Evolutionary conservation across 768 basidiomycete genomes (phyloP).

Genomic region (Lactarius quietus): DNA sequence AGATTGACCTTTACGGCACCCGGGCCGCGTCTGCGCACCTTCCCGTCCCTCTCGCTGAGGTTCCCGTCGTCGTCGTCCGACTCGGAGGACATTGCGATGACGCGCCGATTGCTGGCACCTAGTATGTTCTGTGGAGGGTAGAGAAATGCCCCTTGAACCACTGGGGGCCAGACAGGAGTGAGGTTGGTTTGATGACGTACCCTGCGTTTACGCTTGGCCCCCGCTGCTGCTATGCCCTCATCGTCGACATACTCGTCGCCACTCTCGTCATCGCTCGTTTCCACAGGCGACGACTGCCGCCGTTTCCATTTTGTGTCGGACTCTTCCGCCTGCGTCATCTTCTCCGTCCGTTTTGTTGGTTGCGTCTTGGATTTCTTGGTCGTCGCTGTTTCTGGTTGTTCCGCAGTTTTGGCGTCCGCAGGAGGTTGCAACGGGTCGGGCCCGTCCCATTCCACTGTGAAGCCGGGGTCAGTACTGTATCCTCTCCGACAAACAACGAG

Average conservation of each 20-base stretch:
- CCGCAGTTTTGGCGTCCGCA: slow-evolving; percentile 23
- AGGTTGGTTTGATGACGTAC: slow-evolving; percentile 36
- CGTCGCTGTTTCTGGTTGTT: slow-evolving; percentile 28
- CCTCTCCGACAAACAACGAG: slow-evolving; percentile 4
- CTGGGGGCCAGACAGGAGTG: too few species aligned
- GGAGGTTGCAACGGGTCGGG: slow-evolving; percentile 48
- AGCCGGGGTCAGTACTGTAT: slow-evolving; percentile 20
- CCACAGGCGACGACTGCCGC: slow-evolving; percentile 19
- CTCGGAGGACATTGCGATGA: slow-evolving; percentile 5
- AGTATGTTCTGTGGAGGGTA: not conserved
- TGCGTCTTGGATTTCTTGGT: slow-evolving; percentile 22
- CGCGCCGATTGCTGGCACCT: slow-evolving; percentile 5
- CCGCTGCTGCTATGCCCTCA: slow-evolving; percentile 38
- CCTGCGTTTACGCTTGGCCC: slow-evolving; percentile 38
- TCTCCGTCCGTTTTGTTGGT: slow-evolving; percentile 27
- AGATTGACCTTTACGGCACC: slow-evolving; percentile 12
- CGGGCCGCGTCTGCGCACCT: slow-evolving; percentile 19
- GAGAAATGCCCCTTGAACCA: not conserved
- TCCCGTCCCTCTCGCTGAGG: not conserved
- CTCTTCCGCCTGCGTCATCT: slow-evolving; percentile 39
- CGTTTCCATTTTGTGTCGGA: slow-evolving; percentile 41
- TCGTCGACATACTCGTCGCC: slow-evolving; percentile 72
- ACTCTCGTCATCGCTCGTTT: slow-evolving; percentile 38
- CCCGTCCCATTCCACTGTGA: slow-evolving; percentile 71
- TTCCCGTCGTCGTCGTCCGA: slow-evolving; percentile 12